Evolutionary conservation across 2,329 filamentous ascomycete genomes (phyloP), one percentile per base, ranked within the genome.

Genomic region (Ilyonectria robusta): DNA sequence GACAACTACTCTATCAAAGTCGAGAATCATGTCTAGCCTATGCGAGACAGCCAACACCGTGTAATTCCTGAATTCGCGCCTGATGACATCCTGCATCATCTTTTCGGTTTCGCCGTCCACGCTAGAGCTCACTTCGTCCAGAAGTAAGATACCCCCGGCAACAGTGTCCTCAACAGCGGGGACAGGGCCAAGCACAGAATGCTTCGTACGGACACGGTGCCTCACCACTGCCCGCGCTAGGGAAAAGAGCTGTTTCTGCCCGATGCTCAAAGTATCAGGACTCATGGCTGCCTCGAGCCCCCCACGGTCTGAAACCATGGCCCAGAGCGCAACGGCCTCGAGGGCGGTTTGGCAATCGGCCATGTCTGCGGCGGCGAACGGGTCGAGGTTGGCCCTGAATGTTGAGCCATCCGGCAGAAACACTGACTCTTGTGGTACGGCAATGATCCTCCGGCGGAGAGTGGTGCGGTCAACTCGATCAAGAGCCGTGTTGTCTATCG

Each of bases 401-500:
- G 46, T 62, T 19, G 63, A 50, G 9, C 65, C 66, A 7, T 79
- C 81, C 0, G 82, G 82, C 1, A 88, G 72, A 72, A 88, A 86
- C 4, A 86, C 81, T 0, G 84, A 70, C 6, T 88, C 86, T 72
- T 89, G 86, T 0, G 86, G 84, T 1, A 88, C 73, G 8, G 84
- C 82, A 54, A 86, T 84, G 46, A 89, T 76, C 3, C 81, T 81
- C 26, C 81, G 74, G 4, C 86, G 84, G 1, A 88, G 78, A 0
- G 75, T 68, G 1, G 74, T 21, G 6, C 85, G 81, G 62, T 84
- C 69, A 15, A 88, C 77, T 1, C 60, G 62, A 31, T 74, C 31
- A 2, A 84, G 75, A 0, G 78, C 72, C 0, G 83, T 51, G 26
- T 70, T 77, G 68, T 88, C 86, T 40, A 88, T 83, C 0, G 68